Conservation (phyloP, 108 stramenopile genomes). For the Parmales sp. region DNA sequence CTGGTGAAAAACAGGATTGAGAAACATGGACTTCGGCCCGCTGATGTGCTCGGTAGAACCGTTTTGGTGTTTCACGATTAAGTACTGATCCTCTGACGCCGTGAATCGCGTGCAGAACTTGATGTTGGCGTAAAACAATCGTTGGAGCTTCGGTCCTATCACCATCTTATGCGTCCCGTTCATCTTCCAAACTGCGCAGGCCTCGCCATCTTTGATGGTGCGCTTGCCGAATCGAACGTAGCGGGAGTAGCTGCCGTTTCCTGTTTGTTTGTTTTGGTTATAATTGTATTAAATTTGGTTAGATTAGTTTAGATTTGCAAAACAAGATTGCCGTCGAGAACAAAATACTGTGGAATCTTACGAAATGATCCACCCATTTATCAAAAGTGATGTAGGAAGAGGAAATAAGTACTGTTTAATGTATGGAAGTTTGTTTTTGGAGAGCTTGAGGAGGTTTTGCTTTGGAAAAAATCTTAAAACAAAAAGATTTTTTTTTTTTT, state of each 20-base stretch:
- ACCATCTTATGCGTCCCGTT: constrained; percentile 7
- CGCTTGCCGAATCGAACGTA: constrained; percentile 13
- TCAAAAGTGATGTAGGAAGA: too few species aligned
- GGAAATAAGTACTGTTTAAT: too few species aligned
- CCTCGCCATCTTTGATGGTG: constrained; percentile 19
- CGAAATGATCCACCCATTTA: too few species aligned
- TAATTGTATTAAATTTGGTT: too few species aligned
- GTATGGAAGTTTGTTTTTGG: too few species aligned
- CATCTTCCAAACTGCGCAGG: constrained; percentile 12
- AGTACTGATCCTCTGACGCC: constrained; percentile 8
- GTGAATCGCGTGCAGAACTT: constrained; percentile 15
- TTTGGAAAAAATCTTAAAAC: too few species aligned
- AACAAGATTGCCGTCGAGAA: too few species aligned
- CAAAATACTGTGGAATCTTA: too few species aligned
- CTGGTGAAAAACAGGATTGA: constrained; percentile 10
- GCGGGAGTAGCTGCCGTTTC: constrained; percentile 4
- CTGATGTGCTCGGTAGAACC: constrained; percentile 11
- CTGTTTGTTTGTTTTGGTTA: too few species aligned
- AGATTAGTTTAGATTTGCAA: too few species aligned
- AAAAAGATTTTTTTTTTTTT: too few species aligned
- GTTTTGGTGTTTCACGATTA: constrained; percentile 7
- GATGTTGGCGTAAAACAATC: constrained; percentile 11
- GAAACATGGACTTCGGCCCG: constrained; percentile 9
- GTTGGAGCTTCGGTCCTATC: constrained; percentile 5
- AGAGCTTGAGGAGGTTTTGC: too few species aligned